Percentiles rank a stretch among this genome's conserved stretches.
phyloP scores from a whole-genome alignment of 108 stramenopile genomes.

The Chaetoceros muelleri region DNA sequence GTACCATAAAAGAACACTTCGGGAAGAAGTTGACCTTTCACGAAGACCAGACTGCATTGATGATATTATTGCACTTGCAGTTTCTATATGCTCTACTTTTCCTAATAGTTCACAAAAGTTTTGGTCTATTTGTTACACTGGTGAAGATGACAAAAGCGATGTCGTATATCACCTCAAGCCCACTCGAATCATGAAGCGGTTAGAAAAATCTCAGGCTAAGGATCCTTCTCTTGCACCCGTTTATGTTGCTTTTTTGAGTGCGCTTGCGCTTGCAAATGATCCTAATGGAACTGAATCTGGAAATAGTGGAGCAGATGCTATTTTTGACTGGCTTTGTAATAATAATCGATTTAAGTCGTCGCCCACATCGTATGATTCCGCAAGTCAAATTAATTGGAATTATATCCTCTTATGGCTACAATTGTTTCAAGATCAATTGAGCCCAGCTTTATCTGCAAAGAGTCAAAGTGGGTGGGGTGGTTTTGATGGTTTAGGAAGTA shows the following conservation, averaged over 20 bases:
- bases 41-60: conserved; percentile 76
- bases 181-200: conserved; percentile 33
- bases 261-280: conserved; percentile 31
- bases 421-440: conserved; percentile 61
- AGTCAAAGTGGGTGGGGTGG: conserved; percentile 7
- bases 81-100: conserved; percentile 40
- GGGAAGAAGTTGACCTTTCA: conserved; percentile 53
- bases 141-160: conserved; percentile 7
- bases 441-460: conserved; percentile 15
- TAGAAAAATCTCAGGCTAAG: conserved; percentile 31
- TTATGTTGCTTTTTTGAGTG: conserved; percentile 59
- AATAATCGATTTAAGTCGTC: neutral
- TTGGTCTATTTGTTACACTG: conserved; percentile 32
- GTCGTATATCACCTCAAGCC: conserved; percentile 18
- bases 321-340: conserved; percentile 13
- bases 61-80: conserved; percentile 65
- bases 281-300: conserved; percentile 7
- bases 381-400: conserved; percentile 28
- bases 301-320: conserved; percentile 34
- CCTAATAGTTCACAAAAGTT: conserved; percentile 43
- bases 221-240: conserved; percentile 40
- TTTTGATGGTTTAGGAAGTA: conserved; percentile 7
- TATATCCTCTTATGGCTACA: conserved; percentile 29
- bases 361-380: conserved; percentile 9
- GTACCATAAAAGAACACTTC: conserved; percentile 24